These are phyloP conservation scores for Colletotrichum magnum DNA, from an alignment of 2,329 filamentous ascomycete genomes.

Conservation along the genomic window DNA sequence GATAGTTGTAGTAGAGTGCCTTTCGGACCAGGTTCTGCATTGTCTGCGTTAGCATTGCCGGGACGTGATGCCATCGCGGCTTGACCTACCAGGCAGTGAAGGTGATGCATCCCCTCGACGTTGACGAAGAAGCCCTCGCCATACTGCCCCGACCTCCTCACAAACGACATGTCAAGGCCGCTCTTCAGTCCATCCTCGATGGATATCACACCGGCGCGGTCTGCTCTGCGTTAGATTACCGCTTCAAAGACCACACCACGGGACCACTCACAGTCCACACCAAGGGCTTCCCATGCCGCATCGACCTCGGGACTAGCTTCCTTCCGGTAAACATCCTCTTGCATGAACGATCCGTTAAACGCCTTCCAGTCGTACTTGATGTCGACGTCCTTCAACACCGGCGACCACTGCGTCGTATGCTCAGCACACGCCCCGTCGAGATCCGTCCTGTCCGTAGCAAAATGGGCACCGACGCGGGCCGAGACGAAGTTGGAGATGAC, in stretches of 20 bases:
- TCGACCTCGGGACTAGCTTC: conserved; percentile 67
- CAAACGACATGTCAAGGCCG: conserved; percentile 67
- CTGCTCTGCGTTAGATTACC: conserved; percentile 46
- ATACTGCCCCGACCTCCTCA: conserved; percentile 67
- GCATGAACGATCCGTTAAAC: conserved; percentile 71
- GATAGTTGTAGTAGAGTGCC: conserved; percentile 70
- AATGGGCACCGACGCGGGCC: conserved; percentile 41
- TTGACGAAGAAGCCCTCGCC: conserved; percentile 73
- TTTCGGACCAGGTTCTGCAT: conserved; percentile 71
- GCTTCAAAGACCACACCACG: too few relatives aligned
- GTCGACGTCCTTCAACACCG: conserved; percentile 51
- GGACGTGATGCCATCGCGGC: not conserved
- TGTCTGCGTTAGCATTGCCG: not conserved
- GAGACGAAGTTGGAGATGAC: conserved; percentile 41
- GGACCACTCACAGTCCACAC: conserved; percentile 59
- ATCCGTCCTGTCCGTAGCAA: conserved; percentile 35
- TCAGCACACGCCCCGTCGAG: conserved; percentile 46
- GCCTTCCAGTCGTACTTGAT: conserved; percentile 50
- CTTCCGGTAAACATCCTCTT: conserved; percentile 67
- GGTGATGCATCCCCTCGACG: conserved; percentile 68
- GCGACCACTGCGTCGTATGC: conserved; percentile 55
- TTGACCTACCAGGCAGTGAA: conserved; percentile 68
- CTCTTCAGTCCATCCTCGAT: conserved; percentile 62
- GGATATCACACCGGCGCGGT: conserved; percentile 63
- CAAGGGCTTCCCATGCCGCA: conserved; percentile 64